Conservation (phyloP, 2,329 filamentous ascomycete species). For the Ascochyta viciae-villosae region DNA sequence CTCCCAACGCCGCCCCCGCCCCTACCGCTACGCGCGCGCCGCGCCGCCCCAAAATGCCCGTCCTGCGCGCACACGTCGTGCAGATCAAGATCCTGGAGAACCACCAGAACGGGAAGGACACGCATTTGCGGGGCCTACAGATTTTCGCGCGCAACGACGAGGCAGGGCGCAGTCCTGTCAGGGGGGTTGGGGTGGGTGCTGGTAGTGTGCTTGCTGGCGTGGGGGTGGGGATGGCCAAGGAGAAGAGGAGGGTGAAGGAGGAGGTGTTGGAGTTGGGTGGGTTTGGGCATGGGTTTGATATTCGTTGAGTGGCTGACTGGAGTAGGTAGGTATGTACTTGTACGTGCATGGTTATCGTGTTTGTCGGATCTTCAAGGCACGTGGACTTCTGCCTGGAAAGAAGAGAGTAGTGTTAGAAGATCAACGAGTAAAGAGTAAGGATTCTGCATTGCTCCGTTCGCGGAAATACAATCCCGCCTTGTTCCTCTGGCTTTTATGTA, state of each 20-base stretch:
- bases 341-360: background rate
- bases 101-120: conserved; percentile 99
- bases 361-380: too few species aligned
- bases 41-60: conserved; percentile 69
- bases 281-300: background rate
- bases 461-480: background rate
- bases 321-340: background rate
- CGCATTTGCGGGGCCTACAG: conserved; percentile 92
- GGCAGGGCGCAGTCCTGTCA: conserved; percentile 16
- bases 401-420: too few species aligned
- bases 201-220: conserved; percentile 11
- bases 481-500: background rate
- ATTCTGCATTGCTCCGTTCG: background rate
- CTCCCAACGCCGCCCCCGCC: conserved; percentile 12
- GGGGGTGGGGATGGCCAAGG: conserved; percentile 19
- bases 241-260: conserved; percentile 16
- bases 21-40: background rate
- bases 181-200: conserved; percentile 1
- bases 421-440: background rate
- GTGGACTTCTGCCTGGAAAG: too few species aligned
- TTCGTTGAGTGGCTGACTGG: background rate
- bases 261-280: conserved; percentile 23
- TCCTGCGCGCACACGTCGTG: conserved; percentile 85
- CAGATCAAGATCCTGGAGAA: conserved; percentile 94
- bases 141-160: conserved; percentile 68